These are phyloP conservation scores for Phytophthora litchii DNA, from an alignment of 352 stramenopile genomes.

Conservation along the genomic window DNA sequence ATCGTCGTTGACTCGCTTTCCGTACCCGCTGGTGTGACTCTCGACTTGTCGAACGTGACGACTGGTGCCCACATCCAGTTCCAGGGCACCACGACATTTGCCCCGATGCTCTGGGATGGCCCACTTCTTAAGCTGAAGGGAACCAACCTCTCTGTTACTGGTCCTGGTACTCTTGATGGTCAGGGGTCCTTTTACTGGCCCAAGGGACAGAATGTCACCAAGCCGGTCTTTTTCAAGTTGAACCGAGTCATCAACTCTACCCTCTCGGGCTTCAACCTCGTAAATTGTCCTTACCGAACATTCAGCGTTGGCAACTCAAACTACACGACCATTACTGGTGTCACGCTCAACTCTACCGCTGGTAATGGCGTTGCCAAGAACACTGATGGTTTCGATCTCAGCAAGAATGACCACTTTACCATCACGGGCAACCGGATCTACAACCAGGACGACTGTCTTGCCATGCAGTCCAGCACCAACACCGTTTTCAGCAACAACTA, in stretches of 20 bases:
- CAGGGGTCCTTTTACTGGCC: slow-evolving; percentile 48
- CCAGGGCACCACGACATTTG: slow-evolving; percentile 40
- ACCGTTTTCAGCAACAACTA: slow-evolving; percentile 26
- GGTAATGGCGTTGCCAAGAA: slow-evolving; percentile 18
- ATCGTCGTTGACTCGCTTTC: slow-evolving; percentile 34
- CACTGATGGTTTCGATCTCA: slow-evolving; percentile 35
- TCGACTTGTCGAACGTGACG: slow-evolving; percentile 40
- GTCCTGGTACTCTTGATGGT: slow-evolving; percentile 38
- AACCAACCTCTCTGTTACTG: slow-evolving; percentile 32
- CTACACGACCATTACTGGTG: slow-evolving; percentile 24
- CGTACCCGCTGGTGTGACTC: slow-evolving; percentile 39
- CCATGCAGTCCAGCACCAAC: slow-evolving; percentile 23
- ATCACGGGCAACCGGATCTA: slow-evolving; percentile 40
- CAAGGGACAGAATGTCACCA: slow-evolving; percentile 30
- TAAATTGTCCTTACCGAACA: slow-evolving; percentile 34
- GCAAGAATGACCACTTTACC: slow-evolving; percentile 32
- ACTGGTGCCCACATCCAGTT: slow-evolving; percentile 39
- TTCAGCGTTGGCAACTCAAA: slow-evolving; percentile 35
- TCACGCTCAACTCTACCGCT: slow-evolving; percentile 16
- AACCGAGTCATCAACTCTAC: slow-evolving; percentile 30
- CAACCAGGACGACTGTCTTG: slow-evolving; percentile 28
- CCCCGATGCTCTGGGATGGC: slow-evolving; percentile 39
- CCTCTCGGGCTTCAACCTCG: slow-evolving; percentile 37
- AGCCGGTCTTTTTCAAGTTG: slow-evolving; percentile 41
- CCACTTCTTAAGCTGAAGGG: slow-evolving; percentile 28